Base-by-base conservation (phyloP, 331 rosid genomes). In the Arachis monticola region DNA sequence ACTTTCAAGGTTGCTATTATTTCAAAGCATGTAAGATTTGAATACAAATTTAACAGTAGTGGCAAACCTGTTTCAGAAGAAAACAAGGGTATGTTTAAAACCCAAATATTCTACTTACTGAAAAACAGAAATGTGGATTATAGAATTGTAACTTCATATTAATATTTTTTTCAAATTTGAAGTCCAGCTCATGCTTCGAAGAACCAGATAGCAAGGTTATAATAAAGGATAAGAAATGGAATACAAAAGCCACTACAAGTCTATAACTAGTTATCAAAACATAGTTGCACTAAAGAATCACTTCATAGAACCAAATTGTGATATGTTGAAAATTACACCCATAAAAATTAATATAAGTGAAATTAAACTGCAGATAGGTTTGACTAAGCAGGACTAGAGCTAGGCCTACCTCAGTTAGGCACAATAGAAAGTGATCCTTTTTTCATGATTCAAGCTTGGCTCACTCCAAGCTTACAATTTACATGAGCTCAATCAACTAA, bases 1-100 rank as follows among this genome's bases (percentile, higher is more conserved):
- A 32, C 44, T 51, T 62, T 64, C 60, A 73, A 71, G 74, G 71
- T 42, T 63, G 27, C 75, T 61, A 35, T 51, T 63, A 62, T 55
- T 55, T 10, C 8, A 51, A 76, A 76, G 60, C 53, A 76, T 42
- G 30, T 60, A 22, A 70, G 67, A 44, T 66, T 50, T 50, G 71
- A 2, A 41, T 32, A 52, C 11, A 71, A 12, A 44, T 67, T 66
- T 32, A 72, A 67, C 22, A 13, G 53, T 40, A 56, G 64, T 14
- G 12, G 44, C 57, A 12, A 57, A 47, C 64, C 63, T 50, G 47
- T 12, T 61, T 80, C 60, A 52, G 67, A 57, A 74, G 65, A 44
- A 38, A 51, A 40, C 41, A 60, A 74, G 61, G 74, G 70, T 73
- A 69, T 13, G 31, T 30, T 11, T 58, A 31, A 60, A 42, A 55